Evolutionary conservation across 192 early-diverging fungal species (phyloP), one percentile per base, ranked within the genome.

Genomic region (Rhizophlyctis rosea): DNA sequence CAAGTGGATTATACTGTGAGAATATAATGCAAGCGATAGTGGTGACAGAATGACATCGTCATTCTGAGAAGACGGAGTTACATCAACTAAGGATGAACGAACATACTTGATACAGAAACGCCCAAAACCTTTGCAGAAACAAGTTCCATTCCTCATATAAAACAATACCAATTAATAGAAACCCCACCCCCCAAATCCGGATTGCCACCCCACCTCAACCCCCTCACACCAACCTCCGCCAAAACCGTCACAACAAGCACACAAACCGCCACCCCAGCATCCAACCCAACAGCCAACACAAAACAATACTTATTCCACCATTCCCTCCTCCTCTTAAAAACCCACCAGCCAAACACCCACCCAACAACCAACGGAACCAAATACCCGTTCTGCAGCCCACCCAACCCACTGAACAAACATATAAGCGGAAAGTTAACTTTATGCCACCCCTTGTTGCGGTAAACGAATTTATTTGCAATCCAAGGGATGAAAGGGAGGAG

Each of bases 341-440:
- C 36, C 47, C 60, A 65, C 25, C 47, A 68, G 4, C 59, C 21
- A 52, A 57, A 70, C 18, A 67, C 4, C 50, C 67, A 61, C 50
- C 39, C 33, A n/a, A 65, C 44, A 14, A 65, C 31, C 14, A 75
- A 50, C 4, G 64, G 49, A 34, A 61, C 30, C 16, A 60, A 23
- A 1, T 39, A 35, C 25, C 44, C 60, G 39, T 68, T 50, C 7
- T 18, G 28, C 31, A 34, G 29, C 30, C 61, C 72, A 64, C 14
- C 32, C 74, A 39, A 67, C 47, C 0, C 44, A 53, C 47, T 70
- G 53, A 57, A 87, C 81, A 54, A 86, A 71, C 54, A 71, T 59
- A 72, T 57, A 23, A 72, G 57, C 31, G 86, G 86, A 50, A 85
- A 70, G 52, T 87, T 81, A 31, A 87, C 63, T 2, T 81, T 3